These are phyloP conservation scores for Claviceps sp. DNA, from an alignment of 2,329 filamentous ascomycete genomes.

Conservation along the genomic window DNA sequence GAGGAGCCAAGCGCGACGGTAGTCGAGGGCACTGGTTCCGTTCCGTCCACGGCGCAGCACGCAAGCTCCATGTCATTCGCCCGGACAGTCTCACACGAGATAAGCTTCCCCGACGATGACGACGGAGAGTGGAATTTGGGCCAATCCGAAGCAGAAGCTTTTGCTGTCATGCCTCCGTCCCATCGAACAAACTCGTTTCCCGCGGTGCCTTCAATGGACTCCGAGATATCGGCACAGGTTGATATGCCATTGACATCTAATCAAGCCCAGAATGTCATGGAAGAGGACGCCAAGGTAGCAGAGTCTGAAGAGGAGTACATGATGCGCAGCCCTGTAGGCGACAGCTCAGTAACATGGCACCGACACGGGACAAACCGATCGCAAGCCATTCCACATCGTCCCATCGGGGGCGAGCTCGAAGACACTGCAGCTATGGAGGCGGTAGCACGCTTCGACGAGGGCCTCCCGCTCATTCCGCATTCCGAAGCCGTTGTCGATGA, in stretches of 20 bases:
- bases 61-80: constrained; percentile 50
- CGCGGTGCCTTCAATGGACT: constrained; percentile 30
- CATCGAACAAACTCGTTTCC: constrained; percentile 53
- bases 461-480: constrained; percentile 46
- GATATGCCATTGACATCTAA: constrained; percentile 31
- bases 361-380: constrained; percentile 7
- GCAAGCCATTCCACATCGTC: constrained; percentile 19
- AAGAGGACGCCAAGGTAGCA: constrained; percentile 36
- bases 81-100: constrained; percentile 48
- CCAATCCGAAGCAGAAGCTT: constrained; percentile 41
- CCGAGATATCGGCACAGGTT: constrained; percentile 13
- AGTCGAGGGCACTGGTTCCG: not conserved
- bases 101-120: constrained; percentile 46
- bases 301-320: constrained; percentile 23
- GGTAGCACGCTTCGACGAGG: constrained; percentile 56
- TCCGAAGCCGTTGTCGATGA: constrained; percentile 6
- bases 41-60: constrained; percentile 32
- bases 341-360: constrained; percentile 5
- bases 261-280: constrained; percentile 40
- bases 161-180: constrained; percentile 43
- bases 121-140: constrained; percentile 44
- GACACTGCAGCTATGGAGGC: constrained; percentile 28
- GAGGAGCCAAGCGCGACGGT: not conserved
- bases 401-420: constrained; percentile 30
- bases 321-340: constrained; percentile 6